Evolutionary conservation across 805 yeast species (phyloP).

Genomic region (Ascoidea asiatica): DNA sequence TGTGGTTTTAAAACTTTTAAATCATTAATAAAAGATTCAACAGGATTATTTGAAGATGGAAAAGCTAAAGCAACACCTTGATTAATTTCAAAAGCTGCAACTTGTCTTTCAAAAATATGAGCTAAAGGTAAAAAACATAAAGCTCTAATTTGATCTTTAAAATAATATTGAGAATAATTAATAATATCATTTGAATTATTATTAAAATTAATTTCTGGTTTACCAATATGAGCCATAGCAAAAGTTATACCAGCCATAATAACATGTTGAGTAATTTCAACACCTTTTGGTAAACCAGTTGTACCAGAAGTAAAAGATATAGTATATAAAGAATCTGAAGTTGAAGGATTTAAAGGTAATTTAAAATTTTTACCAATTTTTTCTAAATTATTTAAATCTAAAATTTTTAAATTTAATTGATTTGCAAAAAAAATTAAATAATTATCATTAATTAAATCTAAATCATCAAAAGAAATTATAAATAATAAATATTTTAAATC

Average conservation of each 20-base stretch:
- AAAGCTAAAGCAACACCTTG: conserved; percentile 28
- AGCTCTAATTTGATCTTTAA: conserved; percentile 25
- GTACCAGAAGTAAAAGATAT: conserved; percentile 68
- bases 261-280: conserved; percentile 32
- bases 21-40: conserved; percentile 35
- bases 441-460: conserved; percentile 16
- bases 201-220: conserved; percentile 1
- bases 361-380: conserved; percentile 22
- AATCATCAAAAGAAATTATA: conserved; percentile 33
- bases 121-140: conserved; percentile 37
- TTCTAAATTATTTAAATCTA: conserved; percentile 17
- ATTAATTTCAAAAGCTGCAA: conserved; percentile 19
- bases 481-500: conserved; percentile 24
- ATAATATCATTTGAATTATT: conserved; percentile 17
- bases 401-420: conserved; percentile 13
- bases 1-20: conserved; percentile 32
- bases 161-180: conserved; percentile 17
- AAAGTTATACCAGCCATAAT: conserved; percentile 26
- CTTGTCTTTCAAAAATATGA: conserved; percentile 36
- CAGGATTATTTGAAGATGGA: conserved; percentile 28
- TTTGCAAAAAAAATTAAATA: conserved; percentile 15
- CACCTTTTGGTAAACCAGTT: conserved; percentile 68
- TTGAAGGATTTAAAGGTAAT: conserved; percentile 29
- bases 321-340: conserved; percentile 39
- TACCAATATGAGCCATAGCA: conserved; percentile 8